Percentiles rank a stretch among this genome's conserved stretches.
These are phyloP conservation scores for Pyrenochaeta sp. DNA, from an alignment of 2,329 filamentous ascomycete genomes.

Conservation along the genomic window DNA sequence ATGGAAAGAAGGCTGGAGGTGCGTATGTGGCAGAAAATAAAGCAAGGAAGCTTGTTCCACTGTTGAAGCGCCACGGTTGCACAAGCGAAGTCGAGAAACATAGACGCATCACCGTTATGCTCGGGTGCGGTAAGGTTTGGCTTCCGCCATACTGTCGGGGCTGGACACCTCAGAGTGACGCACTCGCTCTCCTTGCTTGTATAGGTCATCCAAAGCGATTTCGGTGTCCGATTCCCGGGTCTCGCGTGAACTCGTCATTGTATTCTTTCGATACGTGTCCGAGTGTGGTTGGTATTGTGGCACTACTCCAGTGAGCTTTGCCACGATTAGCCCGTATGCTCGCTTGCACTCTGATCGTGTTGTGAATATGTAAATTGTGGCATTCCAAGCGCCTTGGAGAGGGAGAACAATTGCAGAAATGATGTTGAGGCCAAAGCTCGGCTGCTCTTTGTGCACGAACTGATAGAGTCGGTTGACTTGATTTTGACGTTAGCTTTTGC, in stretches of 20 bases:
- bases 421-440: constrained; percentile 68
- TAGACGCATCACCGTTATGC: constrained; percentile 2
- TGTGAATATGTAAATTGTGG: constrained; percentile 71
- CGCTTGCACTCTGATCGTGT: constrained; percentile 39
- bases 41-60: constrained; percentile 2
- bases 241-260: constrained; percentile 9
- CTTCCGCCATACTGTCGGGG: constrained; percentile 1
- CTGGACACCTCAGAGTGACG: constrained; percentile 3
- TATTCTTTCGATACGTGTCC: constrained; percentile 8
- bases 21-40: not conserved
- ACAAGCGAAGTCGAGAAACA: constrained; percentile 6
- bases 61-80: constrained; percentile 3
- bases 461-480: constrained; percentile 76
- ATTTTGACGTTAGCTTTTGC: not conserved
- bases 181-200: constrained; percentile 10
- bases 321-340: constrained; percentile 17
- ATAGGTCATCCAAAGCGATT: constrained; percentile 11
- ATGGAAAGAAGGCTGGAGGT: not conserved
- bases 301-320: constrained; percentile 13
- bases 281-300: not conserved
- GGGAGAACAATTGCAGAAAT: constrained; percentile 79
- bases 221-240: constrained; percentile 13
- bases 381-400: constrained; percentile 86
- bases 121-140: not conserved
- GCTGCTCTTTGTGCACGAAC: constrained; percentile 62